Percentiles rank a stretch among this genome's conserved stretches.
Conservation (phyloP, 2,329 filamentous ascomycete species). For the Fusarium beomiforme region DNA sequence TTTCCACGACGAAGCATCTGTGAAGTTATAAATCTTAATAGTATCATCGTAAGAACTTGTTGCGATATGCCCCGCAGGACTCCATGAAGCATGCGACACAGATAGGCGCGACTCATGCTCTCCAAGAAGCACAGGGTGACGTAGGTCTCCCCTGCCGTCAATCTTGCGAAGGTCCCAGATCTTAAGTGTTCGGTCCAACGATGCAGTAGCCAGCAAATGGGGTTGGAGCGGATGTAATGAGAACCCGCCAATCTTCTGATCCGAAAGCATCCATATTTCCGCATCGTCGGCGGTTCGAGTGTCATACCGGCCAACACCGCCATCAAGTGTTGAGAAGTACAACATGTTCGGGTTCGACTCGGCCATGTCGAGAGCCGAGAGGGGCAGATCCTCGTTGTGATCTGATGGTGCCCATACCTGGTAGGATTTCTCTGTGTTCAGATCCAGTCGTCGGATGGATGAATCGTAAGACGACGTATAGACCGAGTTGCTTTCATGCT, state of each 20-base stretch:
- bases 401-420: conserved; percentile 83
- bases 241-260: conserved; percentile 97
- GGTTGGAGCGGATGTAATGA: conserved; percentile 81
- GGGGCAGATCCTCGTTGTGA: conserved; percentile 75
- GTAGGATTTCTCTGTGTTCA: conserved; percentile 80
- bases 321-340: conserved; percentile 88
- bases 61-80: conserved; percentile 82
- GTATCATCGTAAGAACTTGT: conserved; percentile 96
- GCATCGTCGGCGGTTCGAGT: conserved; percentile 67
- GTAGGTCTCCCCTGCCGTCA: conserved; percentile 66
- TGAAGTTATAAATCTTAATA: conserved; percentile 89
- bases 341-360: conserved; percentile 75
- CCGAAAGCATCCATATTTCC: conserved; percentile 79
- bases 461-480: conserved; percentile 94
- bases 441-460: conserved; percentile 86
- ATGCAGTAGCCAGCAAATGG: conserved; percentile 88
- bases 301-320: conserved; percentile 84
- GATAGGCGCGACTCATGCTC: conserved; percentile 85
- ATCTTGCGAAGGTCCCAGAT: conserved; percentile 93
- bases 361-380: conserved; percentile 87
- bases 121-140: conserved; percentile 76
- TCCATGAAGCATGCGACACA: conserved; percentile 94
- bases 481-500: conserved; percentile 76
- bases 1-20: conserved; percentile 67
- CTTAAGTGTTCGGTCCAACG: conserved; percentile 87